Evolutionary conservation across 495 filamentous ascomycete species (phyloP), one percentile per base, ranked within the genome.

Genomic region (Hypoxylon lienhwacheense): DNA sequence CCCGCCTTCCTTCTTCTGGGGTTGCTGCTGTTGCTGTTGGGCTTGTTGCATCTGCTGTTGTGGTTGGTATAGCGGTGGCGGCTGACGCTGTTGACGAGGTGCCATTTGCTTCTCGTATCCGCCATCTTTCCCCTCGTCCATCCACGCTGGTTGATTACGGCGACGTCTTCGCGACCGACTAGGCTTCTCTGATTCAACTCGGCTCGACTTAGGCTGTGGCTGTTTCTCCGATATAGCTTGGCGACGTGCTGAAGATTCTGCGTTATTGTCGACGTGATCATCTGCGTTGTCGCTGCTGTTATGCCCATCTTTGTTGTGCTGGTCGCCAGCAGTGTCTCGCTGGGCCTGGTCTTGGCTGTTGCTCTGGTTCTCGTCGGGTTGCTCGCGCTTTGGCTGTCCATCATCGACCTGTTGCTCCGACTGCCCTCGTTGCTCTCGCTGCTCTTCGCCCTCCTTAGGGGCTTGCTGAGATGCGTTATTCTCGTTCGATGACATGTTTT

Each of bases 41-140:
- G 81, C 16, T 81, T 75, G 26, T 33, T 67, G 59, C 41, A 61
- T 59, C 33, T 62, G 61, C 11, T 53, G 57, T 20, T 52, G 61
- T 19, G 55, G 40, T 5, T 59, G 58, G 16, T 65, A 83, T 73
- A 10, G 76, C 73, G 24, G 76, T 73, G 5, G 82, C 80, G 19
- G 78, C 78, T 60, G 62, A 14, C 53, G 65, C 31, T 63, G 58
- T 8, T 40, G 58, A 3, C 39, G 53, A 42, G 37, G 52, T 7
- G 62, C 55, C 15, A 67, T 20, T 22, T 67, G 65, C 47, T 65
- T 67, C 26, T 54, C 36, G 28, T 60, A 51, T 1, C 35, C 48
- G 15, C 58, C 58, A 15, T 67, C 65, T 25, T 61, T 59, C 12
- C 65, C 55, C 1, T 58, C 55, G 0, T 63, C 48, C 43, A 63